Evolutionary conservation across 2,329 filamentous ascomycete species (phyloP), one percentile per base, ranked within the genome.

Genomic region (Hymenoscyphus linearis): DNA sequence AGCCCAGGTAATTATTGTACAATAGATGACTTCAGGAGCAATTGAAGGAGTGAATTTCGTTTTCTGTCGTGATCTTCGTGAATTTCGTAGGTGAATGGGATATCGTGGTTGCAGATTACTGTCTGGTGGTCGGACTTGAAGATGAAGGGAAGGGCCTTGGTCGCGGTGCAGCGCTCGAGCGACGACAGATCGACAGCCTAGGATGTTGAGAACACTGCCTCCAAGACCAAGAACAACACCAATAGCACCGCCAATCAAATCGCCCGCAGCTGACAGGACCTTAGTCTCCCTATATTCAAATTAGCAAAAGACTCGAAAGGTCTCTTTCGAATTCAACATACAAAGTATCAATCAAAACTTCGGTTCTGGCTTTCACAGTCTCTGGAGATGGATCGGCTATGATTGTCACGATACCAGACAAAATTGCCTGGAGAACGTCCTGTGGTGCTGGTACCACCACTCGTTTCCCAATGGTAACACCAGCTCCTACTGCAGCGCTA

Each of bases 1-100:
- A 55, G 60, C 64, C 62, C 65, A 58, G 64, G 35, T 55, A 55
- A 55, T 35, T 65, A 63, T 64, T 53, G 60, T 64, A 63, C 64
- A 66, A 25, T 10, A 44, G 27, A 40, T 64, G 58, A 50, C 16
- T 37, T 14, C 2, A 35, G 9, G 16, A 27, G 22, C 37, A 34
- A 47, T 52, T n/a, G 47, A 36, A 58, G 31, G 26, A 54, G 44
- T 16, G 53, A 61, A 55, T 22, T 27, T 52, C 31, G 53, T 35
- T n/a, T 16, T 22, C 36, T 18, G 50, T 55, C 54, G 54, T 56
- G 26, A 25, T 36, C 13, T 56, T 37, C 35, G 54, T 26, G 54
- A 37, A n/a, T 5, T 13, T 25, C 18, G 54, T 31, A 18, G 54
- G 9, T 37, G 31, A 53, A 31, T 47, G 25, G 54, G 52, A 34